phyloP scores from a whole-genome alignment of 2,329 filamentous ascomycete genomes.

The Colletotrichum sp. region DNA sequence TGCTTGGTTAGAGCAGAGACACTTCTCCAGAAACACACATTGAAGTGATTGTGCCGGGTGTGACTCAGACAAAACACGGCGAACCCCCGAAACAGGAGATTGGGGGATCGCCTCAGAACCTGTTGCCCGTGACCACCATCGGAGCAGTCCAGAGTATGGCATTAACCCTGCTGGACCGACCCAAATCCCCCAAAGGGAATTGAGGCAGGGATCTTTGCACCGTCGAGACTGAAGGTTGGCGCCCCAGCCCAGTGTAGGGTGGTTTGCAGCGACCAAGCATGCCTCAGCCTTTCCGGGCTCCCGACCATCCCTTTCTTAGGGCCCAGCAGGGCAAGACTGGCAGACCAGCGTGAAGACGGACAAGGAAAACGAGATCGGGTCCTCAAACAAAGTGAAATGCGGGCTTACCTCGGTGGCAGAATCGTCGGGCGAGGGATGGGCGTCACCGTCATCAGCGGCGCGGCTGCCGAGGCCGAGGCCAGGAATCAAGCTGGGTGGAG shows the following conservation, averaged over 20 bases:
- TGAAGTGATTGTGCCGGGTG: background rate
- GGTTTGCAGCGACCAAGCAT: background rate
- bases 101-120: background rate
- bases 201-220: background rate
- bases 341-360: background rate
- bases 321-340: background rate
- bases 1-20: background rate
- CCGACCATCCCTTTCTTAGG: constrained; percentile 7
- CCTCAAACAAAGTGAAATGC: background rate
- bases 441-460: background rate
- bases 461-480: background rate
- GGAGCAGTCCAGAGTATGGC: background rate
- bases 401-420: background rate
- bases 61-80: background rate
- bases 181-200: background rate
- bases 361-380: background rate
- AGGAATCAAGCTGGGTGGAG: background rate
- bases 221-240: background rate
- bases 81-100: constrained; percentile 3
- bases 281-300: background rate
- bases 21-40: background rate
- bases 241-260: background rate
- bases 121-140: background rate
- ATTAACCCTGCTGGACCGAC: background rate
- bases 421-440: background rate